Evolutionary conservation across 2,329 filamentous ascomycete genomes (phyloP), one percentile per base, ranked within the genome.

Genomic region (Arthroderma uncinatum): DNA sequence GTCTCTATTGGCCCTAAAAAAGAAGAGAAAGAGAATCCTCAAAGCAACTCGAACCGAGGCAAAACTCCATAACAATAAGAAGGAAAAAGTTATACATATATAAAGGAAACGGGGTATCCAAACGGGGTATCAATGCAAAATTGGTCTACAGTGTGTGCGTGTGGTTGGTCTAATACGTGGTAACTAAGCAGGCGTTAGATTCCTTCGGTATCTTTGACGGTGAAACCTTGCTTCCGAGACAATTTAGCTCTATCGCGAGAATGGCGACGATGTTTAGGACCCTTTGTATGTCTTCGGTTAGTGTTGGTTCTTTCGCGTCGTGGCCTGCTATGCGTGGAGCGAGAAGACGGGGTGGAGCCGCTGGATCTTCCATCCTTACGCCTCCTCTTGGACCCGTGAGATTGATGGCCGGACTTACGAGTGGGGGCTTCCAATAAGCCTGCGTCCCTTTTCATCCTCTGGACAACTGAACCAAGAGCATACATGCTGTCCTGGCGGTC

Each of bases 401-500:
- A 30, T 10, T 53, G 50, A 25, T 53, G 16, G 16, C 36, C 21
- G 33, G 50, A 39, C 36, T 39, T 53, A 53, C 33, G 36, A 39
- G 50, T 34, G 36, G 50, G 14, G 33, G 50, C 16, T 39, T 53
- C 50, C 16, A 53, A 39, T 53, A 53, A 37, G 8, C 74, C 74
- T n/a, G 70, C 72, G 58, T 75, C 70, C 50, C 66, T 71, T 63
- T 79, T 80, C 57, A 89, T 66, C 28, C 77, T 68, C 30, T 79
- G 71, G 2, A 92, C 76, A 2, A 82, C 74, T 2, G 78, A 78
- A 0, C 86, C 86, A 64, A 87, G 75, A 12, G 79, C 77, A 67
- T 86, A 94, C 58, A 87, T 82, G 64, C 86, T 84, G 60, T 80
- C 78, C 58, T 77, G 76, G 62, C 77, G 79, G 50, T 82, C 82